Percentiles rank a stretch among this genome's conserved stretches.
These are phyloP conservation scores for Penicillium turbatum DNA, from an alignment of 495 filamentous ascomycete genomes.

Conservation along the genomic window DNA sequence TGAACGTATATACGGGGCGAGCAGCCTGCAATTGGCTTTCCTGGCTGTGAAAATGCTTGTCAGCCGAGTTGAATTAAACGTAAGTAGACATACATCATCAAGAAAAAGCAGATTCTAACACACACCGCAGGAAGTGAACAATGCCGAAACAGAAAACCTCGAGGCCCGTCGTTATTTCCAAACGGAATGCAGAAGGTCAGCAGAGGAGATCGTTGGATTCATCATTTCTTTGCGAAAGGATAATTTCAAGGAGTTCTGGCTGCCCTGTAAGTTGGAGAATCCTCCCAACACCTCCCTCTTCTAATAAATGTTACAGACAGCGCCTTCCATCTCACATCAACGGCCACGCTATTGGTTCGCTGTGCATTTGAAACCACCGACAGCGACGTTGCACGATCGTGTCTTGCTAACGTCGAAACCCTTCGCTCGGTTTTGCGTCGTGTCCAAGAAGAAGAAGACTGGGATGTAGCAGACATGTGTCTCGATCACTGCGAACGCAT, in stretches of 20 bases:
- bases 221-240: constrained; percentile 42
- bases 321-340: constrained; percentile 48
- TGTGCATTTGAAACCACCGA: constrained; percentile 46
- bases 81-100: constrained; percentile 16
- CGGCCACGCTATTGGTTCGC: constrained; percentile 46
- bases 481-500: constrained; percentile 49
- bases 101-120: constrained; percentile 3
- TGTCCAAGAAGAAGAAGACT: constrained; percentile 50
- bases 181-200: constrained; percentile 45
- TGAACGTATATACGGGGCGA: constrained; percentile 38
- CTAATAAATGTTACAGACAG: constrained; percentile 36
- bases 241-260: constrained; percentile 48
- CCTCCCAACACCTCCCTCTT: not conserved
- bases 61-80: constrained; percentile 48
- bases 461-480: constrained; percentile 53
- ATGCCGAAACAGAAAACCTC: constrained; percentile 39
- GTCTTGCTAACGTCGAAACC: constrained; percentile 42
- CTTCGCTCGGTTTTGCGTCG: constrained; percentile 43
- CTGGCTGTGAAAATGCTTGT: constrained; percentile 51
- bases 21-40: constrained; percentile 49
- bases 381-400: constrained; percentile 37
- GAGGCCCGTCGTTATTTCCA: constrained; percentile 48
- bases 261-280: constrained; percentile 35
- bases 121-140: constrained; percentile 39
- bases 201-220: constrained; percentile 52